Base-by-base conservation (phyloP, 164 flowering plant genomes). In the Protea cynaroides region DNA sequence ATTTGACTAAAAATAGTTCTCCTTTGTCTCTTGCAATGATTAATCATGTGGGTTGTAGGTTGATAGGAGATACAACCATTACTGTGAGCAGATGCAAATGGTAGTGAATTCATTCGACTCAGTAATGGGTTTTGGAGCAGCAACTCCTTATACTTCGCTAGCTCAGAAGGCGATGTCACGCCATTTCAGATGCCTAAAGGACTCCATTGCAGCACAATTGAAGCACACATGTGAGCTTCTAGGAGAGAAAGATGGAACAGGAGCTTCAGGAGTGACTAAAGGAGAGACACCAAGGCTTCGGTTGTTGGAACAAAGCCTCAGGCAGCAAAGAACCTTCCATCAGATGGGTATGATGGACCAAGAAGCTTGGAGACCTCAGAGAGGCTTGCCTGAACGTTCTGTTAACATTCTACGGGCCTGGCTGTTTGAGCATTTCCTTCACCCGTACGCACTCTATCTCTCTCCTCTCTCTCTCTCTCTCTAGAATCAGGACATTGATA, bases 111-210 rank as follows among this genome's bases (percentile, higher is more conserved):
- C 97, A 23, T 87, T 87, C 52, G 97, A 92, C 56, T 49, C 83
- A 36, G 92, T 89, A 61, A 85, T 92, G 97, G 97, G 97, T 0
- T 87, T 70, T 44, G 96, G 96, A 0, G 81, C 97, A 0, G 92
- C 96, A 0, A 76, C 80, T 5, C 95, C 96, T 4, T 89, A 92
- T 81, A 89, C 97, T 0, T 70, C 84, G 4, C 73, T 92, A 8
- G 94, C 97, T n/a, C 92, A 85, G 69, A 92, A 89, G 78, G 97
- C 97, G 0, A 92, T 92, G 97, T 92, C 97, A 0, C 61, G 97
- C 43, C 97, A 92, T 59, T 92, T 92, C 60, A 68, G 97, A 71
- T 92, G 96, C 59, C 69, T 89, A 0, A 92, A 86, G 68, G 96
- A 92, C 25, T 86, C 94, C 9, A 81, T 92, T 23, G 64, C 77